A percentile compares a stretch with the other conserved stretches of the same genome.
phyloP scores from a whole-genome alignment of 768 basidiomycete genomes.

The Serendipita indica region DNA sequence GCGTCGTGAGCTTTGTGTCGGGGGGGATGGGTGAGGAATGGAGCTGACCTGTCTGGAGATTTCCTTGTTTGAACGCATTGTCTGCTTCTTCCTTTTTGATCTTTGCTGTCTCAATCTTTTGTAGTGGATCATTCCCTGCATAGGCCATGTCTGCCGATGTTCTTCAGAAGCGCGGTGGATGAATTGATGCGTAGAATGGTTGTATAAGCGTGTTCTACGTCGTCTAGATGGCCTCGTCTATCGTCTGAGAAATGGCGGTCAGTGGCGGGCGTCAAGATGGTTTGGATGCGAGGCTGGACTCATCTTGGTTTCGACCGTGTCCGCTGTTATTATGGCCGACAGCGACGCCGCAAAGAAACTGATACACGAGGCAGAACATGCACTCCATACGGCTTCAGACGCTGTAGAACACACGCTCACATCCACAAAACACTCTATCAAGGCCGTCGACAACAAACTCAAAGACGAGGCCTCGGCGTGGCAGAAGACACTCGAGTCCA shows the following conservation, averaged over 20 bases:
- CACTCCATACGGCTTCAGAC: neutral
- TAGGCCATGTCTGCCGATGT: neutral
- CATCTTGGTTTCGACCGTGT: neutral
- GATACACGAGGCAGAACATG: neutral
- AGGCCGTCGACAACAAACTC: neutral
- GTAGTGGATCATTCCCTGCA: conserved; percentile 20
- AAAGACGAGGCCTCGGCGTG: neutral
- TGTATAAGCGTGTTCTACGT: neutral
- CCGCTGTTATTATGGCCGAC: neutral
- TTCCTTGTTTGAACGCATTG: conserved; percentile 51
- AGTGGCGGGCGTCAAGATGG: conserved; percentile 8
- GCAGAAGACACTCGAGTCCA: neutral
- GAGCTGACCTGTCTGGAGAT: conserved; percentile 41
- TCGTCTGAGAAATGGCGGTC: neutral
- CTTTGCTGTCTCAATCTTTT: conserved; percentile 46
- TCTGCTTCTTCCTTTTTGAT: conserved; percentile 54
- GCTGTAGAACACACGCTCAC: neutral
- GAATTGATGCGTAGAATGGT: neutral
- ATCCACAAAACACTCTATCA: neutral
- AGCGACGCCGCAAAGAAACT: conserved; percentile 1
- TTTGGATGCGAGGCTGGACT: neutral
- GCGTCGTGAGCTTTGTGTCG: neutral
- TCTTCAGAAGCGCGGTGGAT: neutral
- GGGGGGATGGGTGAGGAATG: no score
- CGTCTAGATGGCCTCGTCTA: neutral